A percentile compares a stretch with the other conserved stretches of the same genome.
These are phyloP conservation scores for Chaetomium tenue DNA, from an alignment of 495 filamentous ascomycete species.

Conservation along the genomic window DNA sequence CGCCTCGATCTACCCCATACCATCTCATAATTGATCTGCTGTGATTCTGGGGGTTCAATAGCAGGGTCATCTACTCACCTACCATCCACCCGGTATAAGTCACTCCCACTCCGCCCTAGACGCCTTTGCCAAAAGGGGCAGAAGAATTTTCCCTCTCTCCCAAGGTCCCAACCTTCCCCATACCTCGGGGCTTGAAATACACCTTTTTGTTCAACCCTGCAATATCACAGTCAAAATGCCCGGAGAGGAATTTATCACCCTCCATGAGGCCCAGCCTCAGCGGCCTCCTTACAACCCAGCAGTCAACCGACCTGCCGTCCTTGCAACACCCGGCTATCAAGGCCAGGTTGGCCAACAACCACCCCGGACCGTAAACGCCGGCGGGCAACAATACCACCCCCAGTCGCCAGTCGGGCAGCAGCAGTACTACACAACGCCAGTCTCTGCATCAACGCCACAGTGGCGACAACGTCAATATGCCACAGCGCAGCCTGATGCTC, in stretches of 20 bases:
- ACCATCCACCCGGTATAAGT: constrained; percentile 6
- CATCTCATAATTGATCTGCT: not conserved
- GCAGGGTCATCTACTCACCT: not conserved
- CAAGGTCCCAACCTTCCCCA: not conserved
- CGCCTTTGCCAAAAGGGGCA: not conserved
- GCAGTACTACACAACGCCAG: not conserved
- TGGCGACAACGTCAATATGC: constrained; percentile 1
- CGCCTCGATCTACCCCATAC: constrained; percentile 2
- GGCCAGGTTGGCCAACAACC: not conserved
- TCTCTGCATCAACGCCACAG: not conserved
- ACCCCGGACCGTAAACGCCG: not conserved
- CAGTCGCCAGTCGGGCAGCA: not conserved
- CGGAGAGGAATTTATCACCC: constrained; percentile 13
- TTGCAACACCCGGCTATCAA: not conserved
- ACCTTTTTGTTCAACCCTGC: not conserved
- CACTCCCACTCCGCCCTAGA: not conserved
- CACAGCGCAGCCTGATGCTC: not conserved
- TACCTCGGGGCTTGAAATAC: not conserved
- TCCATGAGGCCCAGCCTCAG: constrained; percentile 9
- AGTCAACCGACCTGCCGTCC: not conserved
- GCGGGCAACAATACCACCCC: not conserved
- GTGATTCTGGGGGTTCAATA: not conserved
- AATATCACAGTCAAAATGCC: constrained; percentile 1
- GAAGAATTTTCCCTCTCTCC: not conserved
- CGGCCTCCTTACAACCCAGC: not conserved